phyloP scores from a whole-genome alignment of 2,329 filamentous ascomycete species.

The Fonsecaea pugnacius region DNA sequence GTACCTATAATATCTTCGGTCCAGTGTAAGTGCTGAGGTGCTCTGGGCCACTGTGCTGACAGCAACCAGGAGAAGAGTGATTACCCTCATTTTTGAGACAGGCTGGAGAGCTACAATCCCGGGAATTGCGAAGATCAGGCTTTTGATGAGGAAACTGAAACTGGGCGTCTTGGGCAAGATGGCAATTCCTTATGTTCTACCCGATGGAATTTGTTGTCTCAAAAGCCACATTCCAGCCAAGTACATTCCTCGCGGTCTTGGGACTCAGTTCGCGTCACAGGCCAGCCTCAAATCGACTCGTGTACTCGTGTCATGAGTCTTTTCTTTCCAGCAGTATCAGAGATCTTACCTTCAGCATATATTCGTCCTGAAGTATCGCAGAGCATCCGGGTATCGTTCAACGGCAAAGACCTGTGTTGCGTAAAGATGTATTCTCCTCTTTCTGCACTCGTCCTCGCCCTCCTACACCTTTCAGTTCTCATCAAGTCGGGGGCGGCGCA shows the following conservation, averaged over 20 bases:
- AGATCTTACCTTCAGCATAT: background rate
- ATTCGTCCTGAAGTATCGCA: slow-evolving; percentile 1
- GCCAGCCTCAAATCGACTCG: slow-evolving; percentile 13
- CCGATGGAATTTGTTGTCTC: slow-evolving; percentile 6
- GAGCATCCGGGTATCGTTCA: background rate
- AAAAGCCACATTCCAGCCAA: slow-evolving; percentile 32
- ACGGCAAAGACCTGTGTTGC: background rate
- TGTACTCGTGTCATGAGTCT: slow-evolving; percentile 14
- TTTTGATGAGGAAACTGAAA: background rate
- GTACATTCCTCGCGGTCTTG: slow-evolving; percentile 27
- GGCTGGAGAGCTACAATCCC: background rate
- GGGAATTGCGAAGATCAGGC: background rate
- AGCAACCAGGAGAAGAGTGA: slow-evolving; percentile 16
- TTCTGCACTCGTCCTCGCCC: slow-evolving; percentile 12
- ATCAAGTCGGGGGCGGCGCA: slow-evolving; percentile 27
- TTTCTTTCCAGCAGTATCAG: slow-evolving; percentile 6
- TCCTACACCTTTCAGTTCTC: slow-evolving; percentile 19
- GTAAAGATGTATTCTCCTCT: slow-evolving; percentile 19
- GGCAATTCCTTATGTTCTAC: slow-evolving; percentile 15
- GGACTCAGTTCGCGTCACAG: slow-evolving; percentile 14
- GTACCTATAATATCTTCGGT: slow-evolving; percentile 15
- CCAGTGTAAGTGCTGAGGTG: slow-evolving; percentile 12
- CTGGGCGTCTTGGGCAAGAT: background rate
- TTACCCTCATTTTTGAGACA: slow-evolving; percentile 22
- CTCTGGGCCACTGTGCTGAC: slow-evolving; percentile 17